Percentiles rank a stretch among this genome's conserved stretches.
phyloP scores from a whole-genome alignment of 306 rosid species.

The Senna tora region DNA sequence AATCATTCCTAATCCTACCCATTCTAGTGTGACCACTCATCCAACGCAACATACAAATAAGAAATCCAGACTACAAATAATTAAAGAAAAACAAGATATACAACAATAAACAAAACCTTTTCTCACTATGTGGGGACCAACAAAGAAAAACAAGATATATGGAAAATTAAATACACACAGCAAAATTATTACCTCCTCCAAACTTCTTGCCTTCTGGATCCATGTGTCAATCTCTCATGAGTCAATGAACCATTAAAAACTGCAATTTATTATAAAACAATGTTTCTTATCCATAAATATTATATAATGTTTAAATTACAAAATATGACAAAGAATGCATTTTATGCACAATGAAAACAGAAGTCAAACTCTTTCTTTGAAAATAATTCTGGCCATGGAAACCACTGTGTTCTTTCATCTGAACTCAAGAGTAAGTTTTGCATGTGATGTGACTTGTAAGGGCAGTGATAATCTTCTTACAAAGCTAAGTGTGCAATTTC shows the following conservation, averaged over 20 bases:
- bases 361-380: neutral
- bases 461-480: neutral
- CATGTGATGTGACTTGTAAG: neutral
- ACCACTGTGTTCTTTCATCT: neutral
- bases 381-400: neutral
- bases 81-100: neutral
- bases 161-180: neutral
- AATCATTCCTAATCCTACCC: too few relatives aligned
- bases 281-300: slow-evolving; percentile 22
- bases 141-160: neutral
- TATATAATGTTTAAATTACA: neutral
- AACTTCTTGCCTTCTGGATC: slow-evolving; percentile 61
- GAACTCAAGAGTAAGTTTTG: neutral
- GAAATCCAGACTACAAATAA: slow-evolving; percentile 3
- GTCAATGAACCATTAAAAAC: slow-evolving; percentile 37
- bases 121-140: too few relatives aligned
- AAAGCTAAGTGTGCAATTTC: neutral
- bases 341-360: neutral
- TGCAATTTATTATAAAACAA: slow-evolving; percentile 30
- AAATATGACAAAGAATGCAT: neutral
- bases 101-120: too few relatives aligned
- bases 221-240: slow-evolving; percentile 51
- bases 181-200: slow-evolving; percentile 58
- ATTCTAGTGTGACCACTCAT: too few relatives aligned
- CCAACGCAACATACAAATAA: slow-evolving; percentile 14